These are phyloP conservation scores for Stemphylium beticola DNA, from an alignment of 2,329 filamentous ascomycete species.

Conservation along the genomic window DNA sequence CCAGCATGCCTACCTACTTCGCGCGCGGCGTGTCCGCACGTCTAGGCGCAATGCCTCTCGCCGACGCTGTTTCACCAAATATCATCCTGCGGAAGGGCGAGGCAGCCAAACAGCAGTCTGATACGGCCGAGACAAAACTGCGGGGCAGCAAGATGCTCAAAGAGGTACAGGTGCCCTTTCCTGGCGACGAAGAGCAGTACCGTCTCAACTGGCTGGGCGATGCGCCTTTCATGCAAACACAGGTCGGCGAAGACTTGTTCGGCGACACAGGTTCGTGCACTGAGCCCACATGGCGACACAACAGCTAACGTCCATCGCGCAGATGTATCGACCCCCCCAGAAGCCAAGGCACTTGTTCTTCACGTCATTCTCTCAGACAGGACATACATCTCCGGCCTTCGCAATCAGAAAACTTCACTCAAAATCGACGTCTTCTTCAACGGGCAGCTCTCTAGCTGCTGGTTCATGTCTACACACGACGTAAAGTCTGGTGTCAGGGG, in stretches of 20 bases:
- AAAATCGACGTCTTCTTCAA: conserved; percentile 59
- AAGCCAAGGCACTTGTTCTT: conserved; percentile 33
- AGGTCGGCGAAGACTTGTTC: conserved; percentile 12
- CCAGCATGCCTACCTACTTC: conserved; percentile 42
- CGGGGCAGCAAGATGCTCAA: conserved; percentile 24
- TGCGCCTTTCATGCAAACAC: conserved; percentile 43
- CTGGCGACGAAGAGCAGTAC: conserved; percentile 28
- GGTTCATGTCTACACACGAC: conserved; percentile 33
- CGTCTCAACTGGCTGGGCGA: conserved; percentile 39
- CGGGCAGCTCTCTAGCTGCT: conserved; percentile 49
- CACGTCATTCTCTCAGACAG: conserved; percentile 41
- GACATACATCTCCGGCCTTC: conserved; percentile 35
- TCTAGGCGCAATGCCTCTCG: conserved; percentile 34
- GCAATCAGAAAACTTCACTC: conserved; percentile 41
- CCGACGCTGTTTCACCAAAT: conserved; percentile 32
- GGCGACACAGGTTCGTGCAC: background rate
- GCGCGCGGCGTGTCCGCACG: conserved; percentile 33
- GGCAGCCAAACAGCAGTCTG: conserved; percentile 24
- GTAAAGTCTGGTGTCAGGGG: conserved; percentile 21
- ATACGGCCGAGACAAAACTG: conserved; percentile 29
- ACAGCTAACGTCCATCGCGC: background rate
- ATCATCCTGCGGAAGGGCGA: conserved; percentile 31
- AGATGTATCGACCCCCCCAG: background rate
- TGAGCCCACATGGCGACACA: background rate
- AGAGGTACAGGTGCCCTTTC: conserved; percentile 35